Conservation (phyloP, 140 eudicot species). For the Bidens hawaiensis region DNA sequence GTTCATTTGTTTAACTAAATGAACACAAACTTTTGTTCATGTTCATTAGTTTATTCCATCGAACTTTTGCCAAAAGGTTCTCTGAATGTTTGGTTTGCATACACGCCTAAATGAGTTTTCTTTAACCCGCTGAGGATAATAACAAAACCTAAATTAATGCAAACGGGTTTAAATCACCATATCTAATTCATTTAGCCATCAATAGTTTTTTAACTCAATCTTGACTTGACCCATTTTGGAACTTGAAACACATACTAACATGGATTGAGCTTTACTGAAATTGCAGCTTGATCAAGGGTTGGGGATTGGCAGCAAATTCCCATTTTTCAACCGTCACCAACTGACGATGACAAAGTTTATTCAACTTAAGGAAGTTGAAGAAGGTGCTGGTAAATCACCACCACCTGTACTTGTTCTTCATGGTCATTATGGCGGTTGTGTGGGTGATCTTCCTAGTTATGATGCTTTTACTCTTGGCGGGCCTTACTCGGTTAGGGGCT, state of each 20-base stretch:
- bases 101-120: too few species aligned
- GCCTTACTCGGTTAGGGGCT: slow-evolving; percentile 95
- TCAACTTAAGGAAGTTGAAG: slow-evolving; percentile 80
- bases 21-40: too few species aligned
- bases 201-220: background rate
- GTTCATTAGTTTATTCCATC: too few species aligned
- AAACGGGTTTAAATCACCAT: background rate
- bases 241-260: background rate
- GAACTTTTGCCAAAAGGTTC: too few species aligned
- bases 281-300: slow-evolving; percentile 93
- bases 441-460: slow-evolving; percentile 97
- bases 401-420: slow-evolving; percentile 96
- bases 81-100: too few species aligned
- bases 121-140: background rate
- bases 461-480: slow-evolving; percentile 98
- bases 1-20: too few species aligned
- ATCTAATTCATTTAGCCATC: background rate
- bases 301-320: slow-evolving; percentile 87
- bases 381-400: slow-evolving; percentile 94
- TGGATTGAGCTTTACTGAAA: background rate
- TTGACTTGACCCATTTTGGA: background rate
- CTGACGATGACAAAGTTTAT: slow-evolving; percentile 70
- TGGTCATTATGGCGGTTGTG: slow-evolving; percentile 96
- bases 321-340: slow-evolving; percentile 93
- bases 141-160: background rate